Evolutionary conservation across 1,284 basidiomycete species (phyloP).

Genomic region (Pholiota adiposa): DNA sequence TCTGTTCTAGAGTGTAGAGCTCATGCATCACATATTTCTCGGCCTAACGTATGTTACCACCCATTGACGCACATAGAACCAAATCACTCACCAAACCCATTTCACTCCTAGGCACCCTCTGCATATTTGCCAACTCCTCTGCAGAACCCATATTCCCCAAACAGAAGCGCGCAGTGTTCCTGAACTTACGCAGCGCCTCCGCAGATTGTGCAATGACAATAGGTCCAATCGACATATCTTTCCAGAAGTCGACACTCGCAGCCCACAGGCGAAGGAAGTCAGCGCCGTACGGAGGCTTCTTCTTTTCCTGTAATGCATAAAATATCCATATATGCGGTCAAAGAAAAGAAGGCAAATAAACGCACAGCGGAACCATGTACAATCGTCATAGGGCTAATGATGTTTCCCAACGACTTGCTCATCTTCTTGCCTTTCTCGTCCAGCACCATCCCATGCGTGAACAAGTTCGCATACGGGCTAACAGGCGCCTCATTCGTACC

Average conservation of each 20-base stretch:
- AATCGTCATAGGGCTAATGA: constrained; percentile 84
- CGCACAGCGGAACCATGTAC: constrained; percentile 80
- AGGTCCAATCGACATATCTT: constrained; percentile 87
- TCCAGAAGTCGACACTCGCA: constrained; percentile 89
- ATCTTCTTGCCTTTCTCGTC: constrained; percentile 95
- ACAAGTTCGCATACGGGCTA: constrained; percentile 83
- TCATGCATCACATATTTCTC: constrained; percentile 90
- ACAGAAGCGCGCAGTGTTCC: constrained; percentile 91
- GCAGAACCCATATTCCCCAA: constrained; percentile 75
- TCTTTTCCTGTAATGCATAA: constrained; percentile 60
- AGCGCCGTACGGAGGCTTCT: constrained; percentile 81
- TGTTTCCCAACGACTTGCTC: constrained; percentile 97
- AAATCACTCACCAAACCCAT: constrained; percentile 62
- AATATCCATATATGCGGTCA: not conserved
- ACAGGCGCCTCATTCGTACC: constrained; percentile 32
- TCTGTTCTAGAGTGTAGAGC: constrained; percentile 72
- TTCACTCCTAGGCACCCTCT: constrained; percentile 46
- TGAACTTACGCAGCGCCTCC: constrained; percentile 84
- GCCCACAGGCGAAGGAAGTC: constrained; percentile 93
- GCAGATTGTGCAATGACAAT: constrained; percentile 79
- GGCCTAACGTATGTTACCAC: constrained; percentile 54
- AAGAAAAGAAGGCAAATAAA: constrained; percentile 15
- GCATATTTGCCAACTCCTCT: constrained; percentile 32
- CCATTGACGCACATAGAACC: not conserved
- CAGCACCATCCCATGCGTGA: constrained; percentile 97